phyloP scores from a whole-genome alignment of 768 basidiomycete genomes.

The Mrakia gelida region DNA sequence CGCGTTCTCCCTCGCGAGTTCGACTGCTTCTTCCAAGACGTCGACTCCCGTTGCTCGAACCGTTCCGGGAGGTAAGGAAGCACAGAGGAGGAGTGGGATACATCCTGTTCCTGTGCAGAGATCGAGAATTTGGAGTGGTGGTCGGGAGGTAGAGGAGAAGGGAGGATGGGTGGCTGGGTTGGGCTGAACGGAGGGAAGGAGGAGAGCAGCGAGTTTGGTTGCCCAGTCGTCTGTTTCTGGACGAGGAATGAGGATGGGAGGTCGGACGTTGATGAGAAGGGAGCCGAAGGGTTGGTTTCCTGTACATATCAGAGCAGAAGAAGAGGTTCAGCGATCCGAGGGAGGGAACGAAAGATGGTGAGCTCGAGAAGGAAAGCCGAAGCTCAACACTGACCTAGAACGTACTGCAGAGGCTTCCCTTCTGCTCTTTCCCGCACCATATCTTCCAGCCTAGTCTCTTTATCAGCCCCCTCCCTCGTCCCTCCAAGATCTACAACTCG shows the following conservation, averaged over 20 bases:
- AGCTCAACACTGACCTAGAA: slow-evolving; percentile 58
- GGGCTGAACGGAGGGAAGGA: slow-evolving; percentile 39
- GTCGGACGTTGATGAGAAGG: slow-evolving; percentile 63
- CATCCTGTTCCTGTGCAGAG: slow-evolving; percentile 64
- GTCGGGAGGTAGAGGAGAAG: not conserved
- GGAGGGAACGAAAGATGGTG: slow-evolving; percentile 37
- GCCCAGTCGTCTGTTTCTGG: slow-evolving; percentile 91
- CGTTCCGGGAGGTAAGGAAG: slow-evolving; percentile 35
- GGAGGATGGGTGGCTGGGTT: not conserved
- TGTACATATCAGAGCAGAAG: slow-evolving; percentile 33
- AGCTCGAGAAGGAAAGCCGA: not conserved
- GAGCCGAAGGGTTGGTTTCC: slow-evolving; percentile 87
- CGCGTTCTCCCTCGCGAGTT: slow-evolving; percentile 53
- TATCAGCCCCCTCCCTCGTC: not conserved
- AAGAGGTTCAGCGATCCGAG: not conserved
- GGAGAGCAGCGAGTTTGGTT: slow-evolving; percentile 52
- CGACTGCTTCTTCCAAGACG: slow-evolving; percentile 58
- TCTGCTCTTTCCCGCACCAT: slow-evolving; percentile 59
- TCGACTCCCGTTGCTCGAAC: slow-evolving; percentile 64
- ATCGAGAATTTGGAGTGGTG: slow-evolving; percentile 60
- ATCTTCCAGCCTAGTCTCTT: slow-evolving; percentile 30
- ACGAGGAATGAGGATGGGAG: slow-evolving; percentile 86
- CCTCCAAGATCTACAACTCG: not conserved
- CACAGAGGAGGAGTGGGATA: slow-evolving; percentile 78
- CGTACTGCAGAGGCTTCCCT: slow-evolving; percentile 86